Evolutionary conservation across 2,329 filamentous ascomycete genomes (phyloP).

Genomic region (Aspergillus floridensis): DNA sequence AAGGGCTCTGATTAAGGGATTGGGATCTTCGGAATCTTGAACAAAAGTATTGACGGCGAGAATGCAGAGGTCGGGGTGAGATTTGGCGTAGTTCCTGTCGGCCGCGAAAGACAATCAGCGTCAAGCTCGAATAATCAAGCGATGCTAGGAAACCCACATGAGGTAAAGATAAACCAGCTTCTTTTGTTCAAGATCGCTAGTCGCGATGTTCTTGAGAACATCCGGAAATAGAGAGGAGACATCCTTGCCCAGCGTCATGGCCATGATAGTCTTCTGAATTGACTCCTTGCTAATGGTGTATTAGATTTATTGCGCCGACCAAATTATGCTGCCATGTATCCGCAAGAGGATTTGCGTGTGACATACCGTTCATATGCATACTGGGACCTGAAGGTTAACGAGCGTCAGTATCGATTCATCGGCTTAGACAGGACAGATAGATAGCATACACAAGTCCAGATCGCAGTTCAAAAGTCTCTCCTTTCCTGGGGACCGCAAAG

Average conservation of each 20-base stretch:
- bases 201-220: conserved; percentile 98
- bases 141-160: conserved; percentile 63
- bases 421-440: conserved; percentile 15
- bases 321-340: not conserved
- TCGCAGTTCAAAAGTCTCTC: conserved; percentile 96
- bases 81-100: conserved; percentile 95
- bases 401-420: conserved; percentile 33
- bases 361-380: conserved; percentile 88
- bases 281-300: conserved; percentile 72
- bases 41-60: conserved; percentile 98
- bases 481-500: conserved; percentile 89
- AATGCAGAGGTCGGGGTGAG: conserved; percentile 96
- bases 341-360: not conserved
- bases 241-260: conserved; percentile 98
- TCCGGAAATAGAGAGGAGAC: conserved; percentile 96
- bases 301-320: conserved; percentile 22
- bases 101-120: conserved; percentile 22
- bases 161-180: conserved; percentile 98
- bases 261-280: conserved; percentile 99
- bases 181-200: conserved; percentile 92
- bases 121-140: not conserved
- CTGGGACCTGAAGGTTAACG: conserved; percentile 65
- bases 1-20: conserved; percentile 88
- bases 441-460: conserved; percentile 71
- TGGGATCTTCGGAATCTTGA: conserved; percentile 97